A percentile compares a stretch with the other conserved stretches of the same genome.
Evolutionary conservation across 176 grass and related monocot species (phyloP).

Genomic region (Eleusine coracana): DNA sequence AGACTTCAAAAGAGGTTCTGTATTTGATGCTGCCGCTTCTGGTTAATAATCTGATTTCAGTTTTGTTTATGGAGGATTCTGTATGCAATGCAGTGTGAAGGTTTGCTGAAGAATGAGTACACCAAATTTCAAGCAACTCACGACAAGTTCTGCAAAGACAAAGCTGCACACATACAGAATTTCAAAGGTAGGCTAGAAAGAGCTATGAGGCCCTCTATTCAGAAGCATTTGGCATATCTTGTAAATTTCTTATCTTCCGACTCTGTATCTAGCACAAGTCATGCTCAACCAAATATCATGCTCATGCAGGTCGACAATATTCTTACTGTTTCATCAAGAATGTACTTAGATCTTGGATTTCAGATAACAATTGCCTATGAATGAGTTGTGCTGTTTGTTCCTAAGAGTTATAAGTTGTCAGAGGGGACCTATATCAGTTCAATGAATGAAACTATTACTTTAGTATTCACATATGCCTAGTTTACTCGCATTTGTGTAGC

Average conservation of each 20-base stretch:
- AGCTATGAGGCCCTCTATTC: background rate
- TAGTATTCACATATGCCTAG: background rate
- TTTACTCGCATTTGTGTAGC: constrained; percentile 10
- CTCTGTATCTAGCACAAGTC: constrained; percentile 15
- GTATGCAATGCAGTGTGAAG: constrained; percentile 69
- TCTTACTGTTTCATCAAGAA: background rate
- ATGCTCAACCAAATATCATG: background rate
- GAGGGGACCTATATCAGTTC: background rate
- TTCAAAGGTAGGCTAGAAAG: constrained; percentile 68
- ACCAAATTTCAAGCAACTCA: constrained; percentile 75
- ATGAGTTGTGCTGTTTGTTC: constrained; percentile 4
- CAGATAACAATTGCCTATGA: background rate
- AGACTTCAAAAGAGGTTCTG: constrained; percentile 83
- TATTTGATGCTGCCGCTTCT: background rate
- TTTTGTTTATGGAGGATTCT: constrained; percentile 31
- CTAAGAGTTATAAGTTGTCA: background rate
- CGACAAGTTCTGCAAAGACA: constrained; percentile 86
- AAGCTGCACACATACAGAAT: constrained; percentile 69
- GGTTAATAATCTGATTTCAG: constrained; percentile 1
- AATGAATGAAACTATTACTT: background rate
- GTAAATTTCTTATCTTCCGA: background rate
- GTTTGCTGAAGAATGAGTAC: constrained; percentile 81
- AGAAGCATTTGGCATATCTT: background rate
- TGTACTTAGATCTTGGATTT: no score
- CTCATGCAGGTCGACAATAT: background rate